These are phyloP conservation scores for Cardiospermum halicacabum DNA, from an alignment of 345 rosid genomes.

Conservation along the genomic window DNA sequence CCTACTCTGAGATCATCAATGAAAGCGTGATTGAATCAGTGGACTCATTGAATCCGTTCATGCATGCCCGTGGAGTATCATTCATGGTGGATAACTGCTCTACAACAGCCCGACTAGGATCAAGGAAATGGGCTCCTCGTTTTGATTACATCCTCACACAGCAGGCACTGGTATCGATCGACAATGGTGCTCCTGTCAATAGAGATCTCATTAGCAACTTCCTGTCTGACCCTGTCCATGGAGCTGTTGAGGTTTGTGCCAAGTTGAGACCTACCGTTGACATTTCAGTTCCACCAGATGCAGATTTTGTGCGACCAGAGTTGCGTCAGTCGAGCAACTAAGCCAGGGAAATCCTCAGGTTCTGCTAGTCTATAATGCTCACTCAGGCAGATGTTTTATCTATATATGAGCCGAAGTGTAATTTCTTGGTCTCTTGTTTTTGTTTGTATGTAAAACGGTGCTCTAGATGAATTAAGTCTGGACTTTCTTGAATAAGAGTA, in stretches of 20 bases:
- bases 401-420: background rate
- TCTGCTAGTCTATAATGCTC: background rate
- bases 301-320: conserved; percentile 93
- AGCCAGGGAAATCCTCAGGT: conserved; percentile 1
- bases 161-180: conserved; percentile 74
- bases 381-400: conserved; percentile 11
- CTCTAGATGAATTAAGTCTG: too few species aligned
- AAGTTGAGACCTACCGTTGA: conserved; percentile 81
- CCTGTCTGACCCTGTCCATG: conserved; percentile 80
- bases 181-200: conserved; percentile 52
- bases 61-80: conserved; percentile 96
- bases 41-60: conserved; percentile 89
- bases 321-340: conserved; percentile 63
- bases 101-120: conserved; percentile 86
- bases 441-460: background rate
- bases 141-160: conserved; percentile 83
- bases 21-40: conserved; percentile 91
- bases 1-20: conserved; percentile 87
- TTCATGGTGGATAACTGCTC: conserved; percentile 98
- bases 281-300: conserved; percentile 80
- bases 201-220: conserved; percentile 82
- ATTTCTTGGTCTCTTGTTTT: background rate
- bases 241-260: conserved; percentile 79
- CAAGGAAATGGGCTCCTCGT: conserved; percentile 94
- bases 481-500: too few species aligned